These are phyloP conservation scores for Fragaria ananassa DNA, from an alignment of 306 rosid genomes.

Conservation along the genomic window DNA sequence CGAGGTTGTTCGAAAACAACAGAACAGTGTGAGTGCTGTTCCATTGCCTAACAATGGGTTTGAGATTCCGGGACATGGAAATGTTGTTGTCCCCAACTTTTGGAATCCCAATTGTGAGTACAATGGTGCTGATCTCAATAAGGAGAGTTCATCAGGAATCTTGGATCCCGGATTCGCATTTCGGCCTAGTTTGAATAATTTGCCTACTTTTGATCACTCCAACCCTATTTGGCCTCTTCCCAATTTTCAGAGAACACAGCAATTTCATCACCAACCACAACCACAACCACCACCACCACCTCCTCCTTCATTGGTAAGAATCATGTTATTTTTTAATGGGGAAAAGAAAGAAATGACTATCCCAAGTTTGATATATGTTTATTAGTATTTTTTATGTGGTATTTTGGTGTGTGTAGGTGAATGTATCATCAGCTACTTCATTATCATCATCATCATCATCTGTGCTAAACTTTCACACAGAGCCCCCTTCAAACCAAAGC, in stretches of 20 bases:
- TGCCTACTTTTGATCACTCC: constrained; percentile 38
- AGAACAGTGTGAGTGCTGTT: constrained; percentile 13
- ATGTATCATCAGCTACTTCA: constrained; percentile 43
- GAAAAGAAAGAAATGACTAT: background rate
- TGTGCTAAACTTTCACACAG: constrained; percentile 41
- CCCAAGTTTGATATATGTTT: background rate
- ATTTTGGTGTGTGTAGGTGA: constrained; percentile 50
- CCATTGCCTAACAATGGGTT: constrained; percentile 36
- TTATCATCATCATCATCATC: constrained; percentile 43
- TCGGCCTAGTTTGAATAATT: constrained; percentile 30
- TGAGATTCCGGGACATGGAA: constrained; percentile 37
- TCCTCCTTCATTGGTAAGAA: constrained; percentile 48
- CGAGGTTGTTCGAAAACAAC: constrained; percentile 20
- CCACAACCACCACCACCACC: background rate
- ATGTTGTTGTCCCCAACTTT: constrained; percentile 28
- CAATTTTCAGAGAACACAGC: constrained; percentile 44
- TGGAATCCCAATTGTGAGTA: constrained; percentile 36
- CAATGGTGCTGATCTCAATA: constrained; percentile 31
- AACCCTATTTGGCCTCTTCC: constrained; percentile 38
- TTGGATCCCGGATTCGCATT: constrained; percentile 44
- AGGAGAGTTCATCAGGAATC: constrained; percentile 23
- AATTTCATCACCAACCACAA: constrained; percentile 30
- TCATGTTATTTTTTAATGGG: background rate
- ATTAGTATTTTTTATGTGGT: background rate
- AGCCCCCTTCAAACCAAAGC: constrained; percentile 99